Evolutionary conservation across 768 basidiomycete genomes (phyloP).

Genomic region (Rhizopogon roseolus): DNA sequence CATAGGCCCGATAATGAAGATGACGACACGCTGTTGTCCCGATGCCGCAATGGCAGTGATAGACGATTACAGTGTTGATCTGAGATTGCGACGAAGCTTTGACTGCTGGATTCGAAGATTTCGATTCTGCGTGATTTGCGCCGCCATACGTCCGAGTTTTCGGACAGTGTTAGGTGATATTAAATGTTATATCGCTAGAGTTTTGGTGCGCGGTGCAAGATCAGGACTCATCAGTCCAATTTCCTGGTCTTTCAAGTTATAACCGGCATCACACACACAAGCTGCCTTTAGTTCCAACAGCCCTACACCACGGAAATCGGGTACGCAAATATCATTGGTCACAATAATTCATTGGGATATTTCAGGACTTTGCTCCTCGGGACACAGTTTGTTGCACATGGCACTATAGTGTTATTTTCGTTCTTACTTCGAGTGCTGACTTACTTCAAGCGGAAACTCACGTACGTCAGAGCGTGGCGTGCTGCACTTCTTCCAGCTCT

Average conservation of each 20-base stretch:
- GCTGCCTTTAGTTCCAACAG: not conserved
- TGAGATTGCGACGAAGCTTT: not conserved
- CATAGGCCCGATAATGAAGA: not conserved
- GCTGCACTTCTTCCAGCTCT: not conserved
- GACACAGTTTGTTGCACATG: not conserved
- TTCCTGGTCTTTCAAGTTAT: not conserved
- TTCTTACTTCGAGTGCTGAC: not conserved
- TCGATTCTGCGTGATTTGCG: not conserved
- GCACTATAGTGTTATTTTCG: slow-evolving; percentile 1
- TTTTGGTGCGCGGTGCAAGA: too few relatives aligned
- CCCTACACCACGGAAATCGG: not conserved
- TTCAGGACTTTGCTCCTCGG: slow-evolving; percentile 1
- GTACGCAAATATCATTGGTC: not conserved
- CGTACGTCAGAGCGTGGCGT: not conserved
- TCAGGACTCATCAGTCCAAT: not conserved
- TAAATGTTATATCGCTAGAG: not conserved
- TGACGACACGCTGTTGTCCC: not conserved
- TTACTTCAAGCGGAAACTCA: not conserved
- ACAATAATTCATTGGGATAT: not conserved
- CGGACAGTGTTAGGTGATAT: too few relatives aligned
- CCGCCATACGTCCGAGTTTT: not conserved
- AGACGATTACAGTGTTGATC: not conserved
- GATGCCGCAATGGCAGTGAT: not conserved
- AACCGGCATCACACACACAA: not conserved
- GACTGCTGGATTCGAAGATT: not conserved